phyloP scores from a whole-genome alignment of 257 asterid species.

The Solanum sejunctum region DNA sequence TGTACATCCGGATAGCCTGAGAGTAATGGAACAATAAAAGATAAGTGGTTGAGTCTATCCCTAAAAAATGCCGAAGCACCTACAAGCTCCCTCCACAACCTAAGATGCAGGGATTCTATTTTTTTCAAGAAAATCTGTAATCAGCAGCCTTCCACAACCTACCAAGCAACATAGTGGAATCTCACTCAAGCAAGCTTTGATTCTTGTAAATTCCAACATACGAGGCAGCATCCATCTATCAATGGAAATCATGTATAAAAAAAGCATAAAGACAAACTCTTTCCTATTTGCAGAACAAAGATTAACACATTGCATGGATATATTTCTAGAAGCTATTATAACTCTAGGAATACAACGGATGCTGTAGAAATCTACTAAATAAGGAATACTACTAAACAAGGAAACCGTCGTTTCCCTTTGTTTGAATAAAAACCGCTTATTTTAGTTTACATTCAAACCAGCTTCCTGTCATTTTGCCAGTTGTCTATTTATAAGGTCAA shows the following conservation, averaged over 20 bases:
- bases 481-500: neutral
- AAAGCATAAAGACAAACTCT: neutral
- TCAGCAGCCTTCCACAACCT: neutral
- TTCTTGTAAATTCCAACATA: neutral
- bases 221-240: neutral
- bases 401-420: too few relatives aligned
- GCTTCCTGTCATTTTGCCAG: neutral
- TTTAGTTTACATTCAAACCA: too few relatives aligned
- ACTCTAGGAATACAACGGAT: neutral
- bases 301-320: neutral
- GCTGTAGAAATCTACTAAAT: neutral
- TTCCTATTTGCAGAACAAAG: neutral
- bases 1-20: neutral
- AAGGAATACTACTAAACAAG: too few relatives aligned
- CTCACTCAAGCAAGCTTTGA: neutral
- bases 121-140: neutral
- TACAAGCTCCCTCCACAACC: neutral
- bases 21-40: neutral
- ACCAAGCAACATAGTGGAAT: neutral
- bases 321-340: neutral
- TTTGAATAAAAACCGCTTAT: too few relatives aligned
- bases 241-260: neutral
- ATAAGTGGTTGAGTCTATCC: neutral
- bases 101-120: neutral
- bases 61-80: neutral